phyloP scores from a whole-genome alignment of 2,329 filamentous ascomycete species.

The Coleophoma eucalyptorum region DNA sequence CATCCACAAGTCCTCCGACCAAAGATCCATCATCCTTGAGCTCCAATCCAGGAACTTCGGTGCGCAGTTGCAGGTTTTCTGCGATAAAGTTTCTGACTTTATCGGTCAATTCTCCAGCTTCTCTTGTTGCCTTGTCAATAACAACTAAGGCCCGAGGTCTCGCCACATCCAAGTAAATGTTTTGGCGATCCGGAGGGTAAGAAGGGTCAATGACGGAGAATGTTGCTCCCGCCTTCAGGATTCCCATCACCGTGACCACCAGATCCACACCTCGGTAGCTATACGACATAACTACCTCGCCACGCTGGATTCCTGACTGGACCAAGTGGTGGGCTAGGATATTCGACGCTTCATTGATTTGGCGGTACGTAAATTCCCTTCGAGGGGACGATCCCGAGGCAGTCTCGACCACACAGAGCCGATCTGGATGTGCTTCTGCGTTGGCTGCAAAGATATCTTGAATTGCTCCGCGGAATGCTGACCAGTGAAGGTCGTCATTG shows the following conservation, averaged over 20 bases:
- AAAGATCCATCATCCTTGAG: conserved; percentile 69
- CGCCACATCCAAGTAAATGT: conserved; percentile 79
- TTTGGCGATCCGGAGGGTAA: conserved; percentile 77
- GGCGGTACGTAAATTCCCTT: conserved; percentile 74
- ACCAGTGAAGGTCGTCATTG: conserved; percentile 55
- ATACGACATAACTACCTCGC: conserved; percentile 92
- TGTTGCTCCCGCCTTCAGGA: conserved; percentile 53
- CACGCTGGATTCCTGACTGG: conserved; percentile 66
- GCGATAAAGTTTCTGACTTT: conserved; percentile 64
- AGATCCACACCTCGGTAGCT: conserved; percentile 78
- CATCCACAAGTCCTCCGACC: conserved; percentile 62
- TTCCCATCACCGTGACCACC: conserved; percentile 78
- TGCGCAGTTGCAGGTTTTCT: conserved; percentile 67
- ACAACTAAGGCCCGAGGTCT: conserved; percentile 68
- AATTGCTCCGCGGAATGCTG: conserved; percentile 53
- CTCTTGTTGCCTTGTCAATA: conserved; percentile 68
- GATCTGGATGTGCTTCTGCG: conserved; percentile 60
- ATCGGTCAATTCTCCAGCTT: conserved; percentile 59
- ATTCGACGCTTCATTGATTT: conserved; percentile 85
- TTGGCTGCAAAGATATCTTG: conserved; percentile 56
- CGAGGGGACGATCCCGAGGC: conserved; percentile 45
- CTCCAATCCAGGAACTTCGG: conserved; percentile 69
- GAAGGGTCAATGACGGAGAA: conserved; percentile 72
- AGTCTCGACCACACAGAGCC: conserved; percentile 66
- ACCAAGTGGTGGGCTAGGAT: conserved; percentile 75